These are phyloP conservation scores for Erodium texanum DNA, from an alignment of 441 rosid species.

Conservation along the genomic window DNA sequence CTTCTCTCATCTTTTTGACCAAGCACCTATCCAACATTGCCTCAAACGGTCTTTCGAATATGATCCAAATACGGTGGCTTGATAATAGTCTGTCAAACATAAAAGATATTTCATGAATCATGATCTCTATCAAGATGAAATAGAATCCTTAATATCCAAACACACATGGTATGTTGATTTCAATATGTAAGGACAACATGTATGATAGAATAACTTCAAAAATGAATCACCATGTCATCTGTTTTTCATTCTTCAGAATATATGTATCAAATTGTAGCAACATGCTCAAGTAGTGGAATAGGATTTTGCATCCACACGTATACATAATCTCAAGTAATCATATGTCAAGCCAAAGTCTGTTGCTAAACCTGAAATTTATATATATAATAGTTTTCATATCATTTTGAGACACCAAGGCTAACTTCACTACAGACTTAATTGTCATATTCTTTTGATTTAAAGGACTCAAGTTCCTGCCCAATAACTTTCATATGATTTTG, in stretches of 20 bases:
- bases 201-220: neutral
- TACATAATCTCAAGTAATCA: too few species aligned
- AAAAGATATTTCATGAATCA: neutral
- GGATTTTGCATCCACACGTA: too few species aligned
- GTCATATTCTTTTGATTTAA: neutral
- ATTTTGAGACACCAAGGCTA: too few species aligned
- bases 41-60: constrained; percentile 84
- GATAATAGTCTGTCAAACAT: constrained; percentile 59
- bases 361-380: too few species aligned
- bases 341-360: too few species aligned
- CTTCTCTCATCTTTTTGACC: constrained; percentile 82
- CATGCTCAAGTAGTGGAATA: too few species aligned
- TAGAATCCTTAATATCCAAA: neutral
- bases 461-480: too few species aligned
- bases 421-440: neutral
- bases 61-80: constrained; percentile 99
- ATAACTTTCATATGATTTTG: too few species aligned
- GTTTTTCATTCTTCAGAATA: neutral
- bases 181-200: neutral
- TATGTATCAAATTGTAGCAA: neutral
- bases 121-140: neutral
- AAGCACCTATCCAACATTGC: constrained; percentile 89
- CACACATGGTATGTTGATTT: too few species aligned
- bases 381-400: too few species aligned
- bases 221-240: neutral